Conservation (phyloP, 2,329 filamentous ascomycete genomes). For the Botryotinia narcissicola region DNA sequence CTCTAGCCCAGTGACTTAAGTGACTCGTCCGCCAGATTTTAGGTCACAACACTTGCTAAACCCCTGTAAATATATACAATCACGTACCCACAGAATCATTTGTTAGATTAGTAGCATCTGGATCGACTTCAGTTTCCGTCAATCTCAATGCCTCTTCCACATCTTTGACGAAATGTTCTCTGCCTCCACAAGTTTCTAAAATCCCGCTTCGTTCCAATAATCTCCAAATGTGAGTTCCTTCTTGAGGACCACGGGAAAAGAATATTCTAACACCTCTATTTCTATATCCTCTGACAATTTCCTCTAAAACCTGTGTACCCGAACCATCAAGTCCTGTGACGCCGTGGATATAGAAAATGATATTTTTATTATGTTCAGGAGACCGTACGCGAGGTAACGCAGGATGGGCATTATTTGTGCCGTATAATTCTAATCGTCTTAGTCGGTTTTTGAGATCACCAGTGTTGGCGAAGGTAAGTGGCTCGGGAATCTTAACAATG, state of each 20-base stretch:
- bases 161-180: slow-evolving; percentile 72
- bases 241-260: slow-evolving; percentile 58
- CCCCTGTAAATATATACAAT: background rate
- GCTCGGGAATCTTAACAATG: slow-evolving; percentile 97
- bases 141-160: slow-evolving; percentile 81
- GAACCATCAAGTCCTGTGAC: slow-evolving; percentile 93
- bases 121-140: slow-evolving; percentile 63
- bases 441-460: slow-evolving; percentile 85
- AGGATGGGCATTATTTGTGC: slow-evolving; percentile 80
- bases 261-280: slow-evolving; percentile 73
- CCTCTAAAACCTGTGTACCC: slow-evolving; percentile 83
- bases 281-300: slow-evolving; percentile 83
- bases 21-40: background rate
- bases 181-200: slow-evolving; percentile 75
- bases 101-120: slow-evolving; percentile 24
- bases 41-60: background rate
- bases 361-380: slow-evolving; percentile 80
- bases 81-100: slow-evolving; percentile 31
- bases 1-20: no score
- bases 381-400: slow-evolving; percentile 76
- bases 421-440: slow-evolving; percentile 81
- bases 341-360: slow-evolving; percentile 98
- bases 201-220: slow-evolving; percentile 80
- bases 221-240: slow-evolving; percentile 48
- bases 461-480: slow-evolving; percentile 94